Evolutionary conservation across 106 monocot species (phyloP), one percentile per base, ranked within the genome.

Genomic region (Dendrobium huoshanense): DNA sequence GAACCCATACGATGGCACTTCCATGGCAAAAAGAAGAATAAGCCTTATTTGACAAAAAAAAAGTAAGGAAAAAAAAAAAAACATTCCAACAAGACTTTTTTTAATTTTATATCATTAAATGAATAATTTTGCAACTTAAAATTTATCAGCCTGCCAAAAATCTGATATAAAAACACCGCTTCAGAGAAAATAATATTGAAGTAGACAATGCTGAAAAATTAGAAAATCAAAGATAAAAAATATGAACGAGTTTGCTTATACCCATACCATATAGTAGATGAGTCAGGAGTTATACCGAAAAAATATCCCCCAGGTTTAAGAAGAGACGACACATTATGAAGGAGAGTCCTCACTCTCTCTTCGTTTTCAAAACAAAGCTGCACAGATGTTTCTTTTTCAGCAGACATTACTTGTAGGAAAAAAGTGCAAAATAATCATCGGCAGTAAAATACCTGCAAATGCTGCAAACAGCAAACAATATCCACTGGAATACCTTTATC

Each of bases 271-370:
- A 99, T 93, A 55, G 90, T 99, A 70, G 99, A 99, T 68, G 99
- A 95, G 83, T 99, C 93, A 58, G 92, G 91, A 88, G 90, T 93
- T 79, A 99, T 87, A 56, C 95, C 95, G 68, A 99, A 90, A 81
- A 99, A 99, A 77, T 91, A 99, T 77, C 99, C 99, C 20, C 95
- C 95, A 2, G 95, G 99, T 86, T 88, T 99, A 54, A 99, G 90
- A 80, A 99, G 51, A 79, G 81, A 81, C 2, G 99, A 87, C 40
- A 99, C 91, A 87, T 99, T 99, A 3, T 80, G 88, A 70, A 99
- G 85, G 85, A 99, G 94, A 24, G 78, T 93, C 79, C 83, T 85
- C 10, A 86, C 90, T 80, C 82, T 87, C 37, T 95, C 93, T 84
- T 95, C 99, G 27, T 83, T 93, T 77, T 95, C 91, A 76, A 95